These are phyloP conservation scores for Trypanosoma theileri DNA, from an alignment of 208 protist species.

Conservation along the genomic window DNA sequence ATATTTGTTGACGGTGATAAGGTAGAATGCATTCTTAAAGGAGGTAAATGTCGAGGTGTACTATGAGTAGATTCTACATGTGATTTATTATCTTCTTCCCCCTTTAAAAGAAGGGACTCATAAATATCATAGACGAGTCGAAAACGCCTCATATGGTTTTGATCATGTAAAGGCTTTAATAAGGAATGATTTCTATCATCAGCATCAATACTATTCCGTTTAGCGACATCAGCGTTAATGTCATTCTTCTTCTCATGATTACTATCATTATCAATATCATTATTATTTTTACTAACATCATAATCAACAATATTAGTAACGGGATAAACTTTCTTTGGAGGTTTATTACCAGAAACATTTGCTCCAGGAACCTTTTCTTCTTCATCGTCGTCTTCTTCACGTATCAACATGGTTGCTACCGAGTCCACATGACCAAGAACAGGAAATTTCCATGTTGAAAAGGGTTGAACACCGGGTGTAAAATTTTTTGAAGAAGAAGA, in stretches of 20 bases:
- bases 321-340: too few species aligned
- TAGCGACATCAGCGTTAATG: neutral
- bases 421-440: constrained; percentile 16
- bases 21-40: neutral
- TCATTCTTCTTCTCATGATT: neutral
- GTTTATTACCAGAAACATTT: neutral
- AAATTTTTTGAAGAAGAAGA: constrained; percentile 3
- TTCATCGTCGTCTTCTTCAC: neutral
- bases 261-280: neutral
- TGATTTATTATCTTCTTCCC: neutral
- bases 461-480: constrained; percentile 8
- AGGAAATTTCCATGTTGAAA: constrained; percentile 28
- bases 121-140: constrained; percentile 21
- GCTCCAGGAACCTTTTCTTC: neutral
- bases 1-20: constrained; percentile 6
- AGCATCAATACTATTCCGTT: neutral
- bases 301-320: too few species aligned
- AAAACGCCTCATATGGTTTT: constrained; percentile 17
- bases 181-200: neutral
- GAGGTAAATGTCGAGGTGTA: neutral
- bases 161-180: neutral
- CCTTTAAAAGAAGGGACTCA: neutral
- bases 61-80: neutral
- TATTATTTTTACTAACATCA: neutral
- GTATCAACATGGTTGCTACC: neutral